Evolutionary conservation across 1,284 basidiomycete genomes (phyloP).

Genomic region (Tilletia horrida): DNA sequence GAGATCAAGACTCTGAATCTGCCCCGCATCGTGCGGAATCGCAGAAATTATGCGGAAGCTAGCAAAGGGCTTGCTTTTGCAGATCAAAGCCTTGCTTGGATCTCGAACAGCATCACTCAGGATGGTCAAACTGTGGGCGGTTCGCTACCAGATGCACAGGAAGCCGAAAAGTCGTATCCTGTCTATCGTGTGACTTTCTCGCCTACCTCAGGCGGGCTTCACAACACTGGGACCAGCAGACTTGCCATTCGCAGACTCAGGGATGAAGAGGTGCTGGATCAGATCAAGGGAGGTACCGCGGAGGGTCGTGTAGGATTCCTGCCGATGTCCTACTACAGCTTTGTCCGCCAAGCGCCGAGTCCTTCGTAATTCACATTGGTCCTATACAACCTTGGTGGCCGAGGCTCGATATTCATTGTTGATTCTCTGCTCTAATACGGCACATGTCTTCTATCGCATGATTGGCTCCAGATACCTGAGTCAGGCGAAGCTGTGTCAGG

Average conservation of each 20-base stretch:
- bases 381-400: too few species aligned
- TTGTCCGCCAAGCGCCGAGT: conserved; percentile 18
- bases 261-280: conserved; percentile 20
- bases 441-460: conserved; percentile 6
- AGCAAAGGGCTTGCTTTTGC: conserved; percentile 72
- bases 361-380: too few species aligned
- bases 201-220: neutral
- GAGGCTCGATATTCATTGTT: too few species aligned
- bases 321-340: conserved; percentile 33
- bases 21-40: conserved; percentile 55
- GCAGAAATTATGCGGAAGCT: conserved; percentile 74
- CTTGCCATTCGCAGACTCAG: conserved; percentile 14
- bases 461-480: neutral
- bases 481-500: too few species aligned
- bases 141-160: neutral
- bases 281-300: conserved; percentile 30
- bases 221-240: neutral
- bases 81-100: conserved; percentile 63
- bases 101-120: conserved; percentile 46
- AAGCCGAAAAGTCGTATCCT: neutral
- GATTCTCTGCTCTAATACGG: neutral
- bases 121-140: neutral
- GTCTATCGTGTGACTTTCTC: conserved; percentile 12
- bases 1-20: conserved; percentile 54
- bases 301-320: conserved; percentile 38